Conservation (phyloP, 2,329 filamentous ascomycete species). For the Domatiomyces globalis region DNA sequence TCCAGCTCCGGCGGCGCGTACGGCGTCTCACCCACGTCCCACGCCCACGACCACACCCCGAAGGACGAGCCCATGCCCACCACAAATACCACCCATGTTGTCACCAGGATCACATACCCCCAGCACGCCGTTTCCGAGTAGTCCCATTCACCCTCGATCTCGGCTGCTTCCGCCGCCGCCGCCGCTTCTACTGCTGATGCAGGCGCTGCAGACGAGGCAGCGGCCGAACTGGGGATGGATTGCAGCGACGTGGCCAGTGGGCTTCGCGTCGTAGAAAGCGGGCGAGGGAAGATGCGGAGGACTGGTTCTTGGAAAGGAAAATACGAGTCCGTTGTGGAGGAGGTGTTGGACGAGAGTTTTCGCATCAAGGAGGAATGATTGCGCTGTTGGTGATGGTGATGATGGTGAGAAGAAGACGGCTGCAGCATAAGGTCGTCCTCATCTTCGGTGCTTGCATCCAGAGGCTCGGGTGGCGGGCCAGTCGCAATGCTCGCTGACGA, state of each 20-base stretch:
- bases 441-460: conserved; percentile 69
- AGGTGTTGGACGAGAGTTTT: conserved; percentile 21
- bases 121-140: conserved; percentile 95
- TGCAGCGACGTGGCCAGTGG: conserved; percentile 27
- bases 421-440: conserved; percentile 60
- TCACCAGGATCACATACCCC: conserved; percentile 84
- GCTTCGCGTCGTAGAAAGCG: conserved; percentile 22
- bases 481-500: conserved; percentile 25
- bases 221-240: conserved; percentile 19
- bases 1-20: conserved; percentile 91
- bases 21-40: conserved; percentile 92
- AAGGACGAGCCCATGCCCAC: conserved; percentile 92
- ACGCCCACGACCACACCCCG: conserved; percentile 88
- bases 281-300: conserved; percentile 12
- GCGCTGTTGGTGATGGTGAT: conserved; percentile 21
- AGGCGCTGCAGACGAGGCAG: conserved; percentile 2
- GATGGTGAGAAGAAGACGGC: conserved; percentile 27
- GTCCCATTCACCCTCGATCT: conserved; percentile 53
- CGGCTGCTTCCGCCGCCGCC: conserved; percentile 3
- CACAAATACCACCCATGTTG: conserved; percentile 93
- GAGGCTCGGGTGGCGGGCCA: conserved; percentile 43
- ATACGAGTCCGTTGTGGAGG: conserved; percentile 47
- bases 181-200: conserved; percentile 12
- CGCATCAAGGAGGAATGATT: not conserved
- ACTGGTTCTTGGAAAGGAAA: conserved; percentile 34